Percentiles rank a stretch among this genome's conserved stretches.
Conservation (phyloP, 179 eudicot genomes). For the Camellia oleifera region DNA sequence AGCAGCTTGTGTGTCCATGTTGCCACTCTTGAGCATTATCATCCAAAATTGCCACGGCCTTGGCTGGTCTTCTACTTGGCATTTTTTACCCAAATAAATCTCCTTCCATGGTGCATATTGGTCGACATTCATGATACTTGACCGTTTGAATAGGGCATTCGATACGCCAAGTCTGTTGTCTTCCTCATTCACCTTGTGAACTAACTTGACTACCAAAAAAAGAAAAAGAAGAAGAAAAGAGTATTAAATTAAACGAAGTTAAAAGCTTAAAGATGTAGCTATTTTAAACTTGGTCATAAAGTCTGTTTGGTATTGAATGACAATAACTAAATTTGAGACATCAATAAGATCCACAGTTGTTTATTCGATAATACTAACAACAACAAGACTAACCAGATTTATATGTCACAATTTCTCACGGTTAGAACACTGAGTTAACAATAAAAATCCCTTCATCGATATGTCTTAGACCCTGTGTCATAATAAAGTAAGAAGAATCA, state of each 20-base stretch:
- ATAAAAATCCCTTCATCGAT: no score
- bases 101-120: conserved; percentile 38
- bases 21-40: conserved; percentile 56
- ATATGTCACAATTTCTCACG: no score
- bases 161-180: conserved; percentile 9
- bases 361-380: no score
- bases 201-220: conserved; percentile 5
- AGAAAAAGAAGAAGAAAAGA: no score
- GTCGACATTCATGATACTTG: neutral
- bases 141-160: neutral
- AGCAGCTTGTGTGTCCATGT: conserved; percentile 44
- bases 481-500: conserved; percentile 28
- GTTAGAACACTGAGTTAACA: no score
- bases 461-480: conserved; percentile 12
- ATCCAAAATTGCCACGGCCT: conserved; percentile 52
- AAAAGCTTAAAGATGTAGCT: no score
- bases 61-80: conserved; percentile 28
- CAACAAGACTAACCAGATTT: no score
- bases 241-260: no score
- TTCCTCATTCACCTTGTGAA: conserved; percentile 14
- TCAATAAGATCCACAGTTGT: no score
- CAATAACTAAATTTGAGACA: no score
- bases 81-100: conserved; percentile 29
- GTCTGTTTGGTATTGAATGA: no score
- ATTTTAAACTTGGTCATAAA: no score